Conservation (phyloP, 352 stramenopile genomes). For the Globisporangium polare region DNA sequence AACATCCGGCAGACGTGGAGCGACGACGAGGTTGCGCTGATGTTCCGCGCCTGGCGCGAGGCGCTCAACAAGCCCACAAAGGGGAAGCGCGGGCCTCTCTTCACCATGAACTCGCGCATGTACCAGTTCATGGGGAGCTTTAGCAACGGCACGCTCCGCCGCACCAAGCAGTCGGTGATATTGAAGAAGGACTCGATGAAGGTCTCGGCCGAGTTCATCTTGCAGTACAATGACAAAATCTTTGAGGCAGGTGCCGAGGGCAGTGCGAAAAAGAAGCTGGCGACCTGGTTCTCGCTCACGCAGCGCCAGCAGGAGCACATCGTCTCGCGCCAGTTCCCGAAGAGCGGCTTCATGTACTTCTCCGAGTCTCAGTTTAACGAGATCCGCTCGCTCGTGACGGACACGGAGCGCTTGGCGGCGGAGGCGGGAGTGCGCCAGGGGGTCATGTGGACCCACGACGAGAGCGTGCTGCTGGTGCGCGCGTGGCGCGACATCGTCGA, state of each 20-base stretch:
- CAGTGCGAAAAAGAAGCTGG: neutral
- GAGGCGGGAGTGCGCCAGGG: neutral
- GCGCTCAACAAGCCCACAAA: conserved; percentile 1
- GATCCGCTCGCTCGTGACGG: conserved; percentile 5
- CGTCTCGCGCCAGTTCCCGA: conserved; percentile 5
- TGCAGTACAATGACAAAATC: neutral
- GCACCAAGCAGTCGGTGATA: conserved; percentile 14
- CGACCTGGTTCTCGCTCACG: conserved; percentile 7
- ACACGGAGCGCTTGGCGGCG: neutral
- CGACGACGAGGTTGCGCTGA: conserved; percentile 8
- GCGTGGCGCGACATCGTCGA: conserved; percentile 13
- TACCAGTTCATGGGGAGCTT: conserved; percentile 10
- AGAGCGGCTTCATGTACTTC: conserved; percentile 17
- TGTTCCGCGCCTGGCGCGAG: conserved; percentile 14
- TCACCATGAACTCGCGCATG: conserved; percentile 12
- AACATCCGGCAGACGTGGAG: conserved; percentile 12
- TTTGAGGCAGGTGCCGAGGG: neutral
- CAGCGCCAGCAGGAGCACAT: conserved; percentile 10
- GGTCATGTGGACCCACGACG: conserved; percentile 8
- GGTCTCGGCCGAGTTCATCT: conserved; percentile 12
- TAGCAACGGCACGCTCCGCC: conserved; percentile 1
- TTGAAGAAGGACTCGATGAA: conserved; percentile 16
- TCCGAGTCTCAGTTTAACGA: conserved; percentile 3
- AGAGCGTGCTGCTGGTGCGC: conserved; percentile 6
- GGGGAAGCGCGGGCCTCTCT: neutral